These are phyloP conservation scores for Magnaporthales sp. DNA, from an alignment of 2,329 filamentous ascomycete species.

Conservation along the genomic window DNA sequence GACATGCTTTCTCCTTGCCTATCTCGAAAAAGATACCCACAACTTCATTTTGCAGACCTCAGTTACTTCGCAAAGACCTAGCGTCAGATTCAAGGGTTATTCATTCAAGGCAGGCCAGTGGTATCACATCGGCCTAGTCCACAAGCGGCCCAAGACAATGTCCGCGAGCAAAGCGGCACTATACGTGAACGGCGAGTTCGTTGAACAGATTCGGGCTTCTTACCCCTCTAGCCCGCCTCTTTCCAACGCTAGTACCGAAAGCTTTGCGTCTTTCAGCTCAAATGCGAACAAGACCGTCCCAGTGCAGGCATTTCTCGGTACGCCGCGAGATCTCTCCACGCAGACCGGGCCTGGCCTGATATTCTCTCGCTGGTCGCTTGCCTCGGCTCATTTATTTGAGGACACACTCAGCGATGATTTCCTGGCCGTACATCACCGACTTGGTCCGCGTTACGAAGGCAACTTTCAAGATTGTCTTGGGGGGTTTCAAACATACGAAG, in stretches of 20 bases:
- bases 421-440: conserved; percentile 79
- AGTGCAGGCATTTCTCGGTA: conserved; percentile 89
- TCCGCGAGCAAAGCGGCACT: conserved; percentile 73
- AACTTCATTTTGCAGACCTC: conserved; percentile 97
- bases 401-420: conserved; percentile 86
- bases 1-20: conserved; percentile 87
- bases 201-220: conserved; percentile 81
- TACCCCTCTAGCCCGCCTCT: conserved; percentile 73
- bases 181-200: conserved; percentile 88
- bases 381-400: conserved; percentile 81
- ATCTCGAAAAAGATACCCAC: conserved; percentile 85
- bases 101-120: conserved; percentile 68
- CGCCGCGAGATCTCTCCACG: conserved; percentile 77
- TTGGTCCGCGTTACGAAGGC: conserved; percentile 85
- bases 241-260: conserved; percentile 53
- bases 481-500: conserved; percentile 91
- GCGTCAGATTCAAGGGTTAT: conserved; percentile 83
- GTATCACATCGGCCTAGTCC: conserved; percentile 91
- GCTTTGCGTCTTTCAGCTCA: conserved; percentile 61
- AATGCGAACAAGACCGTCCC: conserved; percentile 50
- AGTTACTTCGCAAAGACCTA: conserved; percentile 74
- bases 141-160: conserved; percentile 69
- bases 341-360: conserved; percentile 65
- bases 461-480: conserved; percentile 97
- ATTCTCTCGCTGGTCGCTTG: conserved; percentile 77